Evolutionary conservation across 805 yeast species (phyloP), one percentile per base, ranked within the genome.

Genomic region (Starmerella stigmatis): DNA sequence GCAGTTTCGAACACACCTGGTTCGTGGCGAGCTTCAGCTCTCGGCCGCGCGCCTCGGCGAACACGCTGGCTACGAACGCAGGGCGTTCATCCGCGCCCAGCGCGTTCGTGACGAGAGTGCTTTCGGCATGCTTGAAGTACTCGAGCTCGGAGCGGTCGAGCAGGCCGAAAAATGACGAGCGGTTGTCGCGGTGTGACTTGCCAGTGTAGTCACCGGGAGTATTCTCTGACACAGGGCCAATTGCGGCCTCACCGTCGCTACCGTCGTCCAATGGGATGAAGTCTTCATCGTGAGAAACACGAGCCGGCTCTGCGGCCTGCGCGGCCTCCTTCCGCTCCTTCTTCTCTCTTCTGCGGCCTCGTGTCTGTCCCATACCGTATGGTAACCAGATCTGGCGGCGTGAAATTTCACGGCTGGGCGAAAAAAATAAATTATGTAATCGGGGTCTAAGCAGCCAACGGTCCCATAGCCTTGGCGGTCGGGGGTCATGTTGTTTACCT

Each of bases 21-120:
- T 89, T 88, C 2, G 96, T 89, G 4, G 83, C 95, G 32, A 89
- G 70, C 63, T 92, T 89, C 54, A 92, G 68, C 63, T 89, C 97
- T 57, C 88, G 86, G 2, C 95, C 96, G 39, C 73, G 70, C 19
- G 86, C 74, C 66, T 92, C 98, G 52, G 81, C 89, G 53, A 88
- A 71, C 1, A 89, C 83, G 55, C 92, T 79, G 3, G 72, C 63
- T 25, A 85, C 78, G 57, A 89, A 86, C 1, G 81, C 79, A 7
- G 61, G 63, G 54, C 79, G 74, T 52, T 88, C 96, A 44, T 84
- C 94, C 15, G 70, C 65, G 16, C 75, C 83, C 58, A 89, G 85
- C 0, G 92, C 81, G 63, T 86, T 78, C 32, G 86, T 73, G 37
- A 86, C 79, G 34, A 89, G 68, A 0, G 92, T 82, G 4, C 86